Conservation (phyloP, 768 basidiomycete genomes). For the Gloeostereum incarnatum region DNA sequence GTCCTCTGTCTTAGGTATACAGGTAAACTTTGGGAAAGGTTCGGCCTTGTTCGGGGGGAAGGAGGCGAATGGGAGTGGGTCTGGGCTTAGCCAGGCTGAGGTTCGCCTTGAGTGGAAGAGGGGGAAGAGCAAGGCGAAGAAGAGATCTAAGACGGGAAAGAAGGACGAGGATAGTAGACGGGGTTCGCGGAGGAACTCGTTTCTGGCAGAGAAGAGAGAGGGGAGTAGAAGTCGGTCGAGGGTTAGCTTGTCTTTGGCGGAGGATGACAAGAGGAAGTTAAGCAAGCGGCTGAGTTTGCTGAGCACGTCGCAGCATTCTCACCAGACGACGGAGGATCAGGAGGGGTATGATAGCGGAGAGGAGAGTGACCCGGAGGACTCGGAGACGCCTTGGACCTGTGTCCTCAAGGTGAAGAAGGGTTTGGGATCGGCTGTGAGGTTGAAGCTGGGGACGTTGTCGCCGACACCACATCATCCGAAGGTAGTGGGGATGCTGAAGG, state of each 20-base stretch:
- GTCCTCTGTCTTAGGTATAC: neutral
- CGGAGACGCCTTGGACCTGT: conserved; percentile 94
- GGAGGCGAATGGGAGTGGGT: neutral
- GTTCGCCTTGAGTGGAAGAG: conserved; percentile 77
- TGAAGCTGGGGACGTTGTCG: conserved; percentile 78
- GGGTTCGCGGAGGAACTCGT: conserved; percentile 2
- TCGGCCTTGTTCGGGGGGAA: neutral
- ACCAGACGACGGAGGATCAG: neutral
- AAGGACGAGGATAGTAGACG: conserved; percentile 18
- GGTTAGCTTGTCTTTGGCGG: too few relatives aligned
- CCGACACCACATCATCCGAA: conserved; percentile 97
- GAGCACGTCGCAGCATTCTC: neutral
- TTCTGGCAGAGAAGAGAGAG: too few relatives aligned
- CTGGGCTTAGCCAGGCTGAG: conserved; percentile 40
- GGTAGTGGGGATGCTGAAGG: conserved; percentile 83
- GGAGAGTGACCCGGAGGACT: conserved; percentile 92
- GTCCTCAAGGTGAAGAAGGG: conserved; percentile 53
- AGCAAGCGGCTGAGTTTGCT: too few relatives aligned
- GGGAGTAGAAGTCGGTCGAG: too few relatives aligned
- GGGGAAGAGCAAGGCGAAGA: conserved; percentile 22
- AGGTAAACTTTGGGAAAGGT: neutral
- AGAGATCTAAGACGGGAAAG: conserved; percentile 12
- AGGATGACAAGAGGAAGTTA: too few relatives aligned
- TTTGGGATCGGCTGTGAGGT: conserved; percentile 18
- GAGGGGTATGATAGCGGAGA: conserved; percentile 47